Conservation (phyloP, 306 rosid genomes). For the Vicia villosa region DNA sequence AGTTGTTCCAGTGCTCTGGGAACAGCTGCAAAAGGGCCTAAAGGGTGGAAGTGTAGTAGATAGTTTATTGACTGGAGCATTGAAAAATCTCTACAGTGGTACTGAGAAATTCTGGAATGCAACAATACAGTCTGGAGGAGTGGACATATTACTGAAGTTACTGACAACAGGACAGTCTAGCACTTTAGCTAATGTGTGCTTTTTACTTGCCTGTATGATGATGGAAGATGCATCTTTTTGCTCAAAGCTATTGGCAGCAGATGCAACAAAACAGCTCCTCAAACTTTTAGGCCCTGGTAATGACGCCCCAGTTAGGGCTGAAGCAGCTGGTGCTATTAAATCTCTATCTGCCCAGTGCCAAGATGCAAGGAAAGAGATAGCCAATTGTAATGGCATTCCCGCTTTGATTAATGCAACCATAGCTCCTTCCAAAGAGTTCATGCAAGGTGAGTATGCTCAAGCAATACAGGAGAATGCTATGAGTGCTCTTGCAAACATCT, state of each 20-base stretch:
- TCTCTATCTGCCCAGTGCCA: conserved; percentile 88
- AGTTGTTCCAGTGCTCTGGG: conserved; percentile 97
- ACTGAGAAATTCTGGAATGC: conserved; percentile 96
- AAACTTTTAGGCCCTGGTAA: conserved; percentile 90
- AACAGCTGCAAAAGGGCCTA: conserved; percentile 74
- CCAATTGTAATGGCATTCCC: conserved; percentile 91
- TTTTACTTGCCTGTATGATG: conserved; percentile 89
- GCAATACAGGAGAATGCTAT: conserved; percentile 96
- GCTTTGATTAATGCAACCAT: conserved; percentile 93
- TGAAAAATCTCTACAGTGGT: conserved; percentile 86
- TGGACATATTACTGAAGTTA: conserved; percentile 84
- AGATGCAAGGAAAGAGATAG: conserved; percentile 91
- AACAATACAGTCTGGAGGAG: conserved; percentile 89
- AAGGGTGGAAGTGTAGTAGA: conserved; percentile 81
- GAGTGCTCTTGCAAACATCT: conserved; percentile 97
- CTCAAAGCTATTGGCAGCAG: conserved; percentile 75
- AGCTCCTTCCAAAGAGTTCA: conserved; percentile 99
- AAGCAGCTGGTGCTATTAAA: conserved; percentile 97
- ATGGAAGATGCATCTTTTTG: conserved; percentile 91
- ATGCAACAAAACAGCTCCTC: conserved; percentile 83
- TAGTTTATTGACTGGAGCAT: conserved; percentile 91
- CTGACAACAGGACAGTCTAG: conserved; percentile 74
- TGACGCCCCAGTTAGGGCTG: conserved; percentile 95
- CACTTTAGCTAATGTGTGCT: conserved; percentile 91
- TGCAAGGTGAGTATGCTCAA: conserved; percentile 98